Evolutionary conservation across 257 asterid species (phyloP).

Genomic region (Agastache rugosa): DNA sequence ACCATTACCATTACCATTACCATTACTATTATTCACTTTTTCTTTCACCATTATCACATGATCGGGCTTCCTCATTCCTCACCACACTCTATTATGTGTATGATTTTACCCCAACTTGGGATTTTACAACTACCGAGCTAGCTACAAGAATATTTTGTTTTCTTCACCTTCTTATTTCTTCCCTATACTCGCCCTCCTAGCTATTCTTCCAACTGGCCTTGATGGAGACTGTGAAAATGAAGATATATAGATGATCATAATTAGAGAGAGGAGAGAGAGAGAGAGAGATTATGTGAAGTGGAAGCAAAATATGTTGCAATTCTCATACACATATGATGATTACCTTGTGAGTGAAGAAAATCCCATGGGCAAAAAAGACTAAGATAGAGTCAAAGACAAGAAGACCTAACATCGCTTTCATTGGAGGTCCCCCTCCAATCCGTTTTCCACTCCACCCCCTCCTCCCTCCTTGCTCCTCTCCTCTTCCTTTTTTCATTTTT

Average conservation of each 20-base stretch:
- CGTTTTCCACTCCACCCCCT: conserved; percentile 88
- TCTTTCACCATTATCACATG: conserved; percentile 33
- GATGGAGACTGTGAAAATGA: conserved; percentile 64
- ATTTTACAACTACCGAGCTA: too few relatives aligned
- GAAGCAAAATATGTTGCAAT: conserved; percentile 79
- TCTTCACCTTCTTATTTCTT: neutral
- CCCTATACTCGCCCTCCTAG: conserved; percentile 14
- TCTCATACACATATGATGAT: conserved; percentile 68
- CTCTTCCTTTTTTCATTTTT: neutral
- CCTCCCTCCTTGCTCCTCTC: neutral
- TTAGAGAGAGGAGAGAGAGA: conserved; percentile 43
- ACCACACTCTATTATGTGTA: neutral
- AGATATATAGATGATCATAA: conserved; percentile 53
- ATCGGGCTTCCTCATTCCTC: conserved; percentile 48
- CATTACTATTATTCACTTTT: neutral
- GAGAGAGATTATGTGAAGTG: conserved; percentile 83
- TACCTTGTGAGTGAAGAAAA: conserved; percentile 98
- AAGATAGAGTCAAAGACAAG: conserved; percentile 86
- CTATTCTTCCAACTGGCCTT: conserved; percentile 42
- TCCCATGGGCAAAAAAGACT: conserved; percentile 42
- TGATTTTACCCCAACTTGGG: neutral
- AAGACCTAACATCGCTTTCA: conserved; percentile 67
- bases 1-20: too few relatives aligned
- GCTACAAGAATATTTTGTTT: neutral
- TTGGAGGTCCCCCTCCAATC: conserved; percentile 82